phyloP scores from a whole-genome alignment of 352 stramenopile species.

The Peronospora farinosa region DNA sequence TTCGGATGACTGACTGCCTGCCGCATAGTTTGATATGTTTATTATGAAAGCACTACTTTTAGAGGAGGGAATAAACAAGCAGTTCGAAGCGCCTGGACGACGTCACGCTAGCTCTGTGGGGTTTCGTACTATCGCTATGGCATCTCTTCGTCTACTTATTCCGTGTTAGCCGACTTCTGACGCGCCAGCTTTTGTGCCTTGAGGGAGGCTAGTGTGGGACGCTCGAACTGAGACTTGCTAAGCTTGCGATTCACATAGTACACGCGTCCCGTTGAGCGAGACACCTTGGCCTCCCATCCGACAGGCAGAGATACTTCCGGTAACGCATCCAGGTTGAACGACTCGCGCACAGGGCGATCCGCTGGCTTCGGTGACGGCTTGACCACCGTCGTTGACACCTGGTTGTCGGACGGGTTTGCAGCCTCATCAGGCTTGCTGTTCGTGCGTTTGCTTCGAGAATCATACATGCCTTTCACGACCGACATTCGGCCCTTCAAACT shows the following conservation, averaged over 20 bases:
- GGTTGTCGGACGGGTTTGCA: conserved; percentile 24
- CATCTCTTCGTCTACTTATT: conserved; percentile 31
- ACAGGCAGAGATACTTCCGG: conserved; percentile 74
- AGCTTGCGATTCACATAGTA: conserved; percentile 88
- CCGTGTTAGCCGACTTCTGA: conserved; percentile 43
- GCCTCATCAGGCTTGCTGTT: conserved; percentile 53
- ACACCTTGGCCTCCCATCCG: conserved; percentile 85
- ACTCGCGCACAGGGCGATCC: conserved; percentile 66
- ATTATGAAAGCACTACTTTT: conserved; percentile 24
- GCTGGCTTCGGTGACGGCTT: conserved; percentile 30
- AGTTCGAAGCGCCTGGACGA: conserved; percentile 16
- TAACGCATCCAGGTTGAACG: conserved; percentile 80
- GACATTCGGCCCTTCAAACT: conserved; percentile 77
- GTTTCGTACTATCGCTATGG: conserved; percentile 7
- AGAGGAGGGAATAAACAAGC: conserved; percentile 18
- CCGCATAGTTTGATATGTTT: conserved; percentile 24
- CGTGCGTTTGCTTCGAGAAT: conserved; percentile 48
- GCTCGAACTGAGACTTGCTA: conserved; percentile 82
- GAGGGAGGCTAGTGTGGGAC: conserved; percentile 74
- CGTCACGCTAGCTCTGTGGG: conserved; percentile 16
- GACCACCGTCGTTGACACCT: conserved; percentile 23
- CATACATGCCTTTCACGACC: conserved; percentile 72
- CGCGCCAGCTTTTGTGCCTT: conserved; percentile 79
- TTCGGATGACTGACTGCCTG: neutral
- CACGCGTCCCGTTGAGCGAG: conserved; percentile 73